Conservation (phyloP, 352 stramenopile genomes). For the Phytopythium sindhum region DNA sequence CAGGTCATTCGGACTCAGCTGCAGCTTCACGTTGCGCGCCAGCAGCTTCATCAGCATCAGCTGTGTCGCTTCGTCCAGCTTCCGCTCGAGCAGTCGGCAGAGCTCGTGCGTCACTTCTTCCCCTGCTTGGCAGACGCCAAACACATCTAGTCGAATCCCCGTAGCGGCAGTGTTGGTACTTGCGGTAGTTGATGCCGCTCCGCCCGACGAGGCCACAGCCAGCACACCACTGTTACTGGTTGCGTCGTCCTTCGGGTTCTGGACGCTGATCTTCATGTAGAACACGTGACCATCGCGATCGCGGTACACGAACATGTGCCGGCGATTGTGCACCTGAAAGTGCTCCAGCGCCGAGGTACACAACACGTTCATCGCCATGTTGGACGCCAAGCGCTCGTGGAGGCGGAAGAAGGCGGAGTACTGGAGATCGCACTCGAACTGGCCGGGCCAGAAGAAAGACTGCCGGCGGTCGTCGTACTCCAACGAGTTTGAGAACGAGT, state of each 20-base stretch:
- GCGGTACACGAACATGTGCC: constrained; percentile 85
- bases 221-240: not conserved
- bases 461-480: constrained; percentile 22
- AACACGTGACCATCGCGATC: constrained; percentile 84
- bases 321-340: constrained; percentile 88
- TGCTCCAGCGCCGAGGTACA: constrained; percentile 84
- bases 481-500: constrained; percentile 22
- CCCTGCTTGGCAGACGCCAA: constrained; percentile 71
- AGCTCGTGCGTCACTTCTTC: constrained; percentile 86
- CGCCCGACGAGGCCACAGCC: not conserved
- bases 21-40: constrained; percentile 81
- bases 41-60: constrained; percentile 87
- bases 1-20: constrained; percentile 68
- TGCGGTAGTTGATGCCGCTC: not conserved
- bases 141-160: constrained; percentile 80
- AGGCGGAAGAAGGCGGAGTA: constrained; percentile 80
- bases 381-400: constrained; percentile 73
- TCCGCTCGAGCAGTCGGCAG: constrained; percentile 76
- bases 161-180: constrained; percentile 10
- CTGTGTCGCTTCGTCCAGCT: constrained; percentile 83
- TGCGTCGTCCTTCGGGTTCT: constrained; percentile 15
- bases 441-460: constrained; percentile 81
- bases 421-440: constrained; percentile 82
- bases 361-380: constrained; percentile 77
- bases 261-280: constrained; percentile 86